A percentile compares a stretch with the other conserved stretches of the same genome.
phyloP scores from a whole-genome alignment of 2,329 filamentous ascomycete genomes.

The Paecilomyces fulvus region DNA sequence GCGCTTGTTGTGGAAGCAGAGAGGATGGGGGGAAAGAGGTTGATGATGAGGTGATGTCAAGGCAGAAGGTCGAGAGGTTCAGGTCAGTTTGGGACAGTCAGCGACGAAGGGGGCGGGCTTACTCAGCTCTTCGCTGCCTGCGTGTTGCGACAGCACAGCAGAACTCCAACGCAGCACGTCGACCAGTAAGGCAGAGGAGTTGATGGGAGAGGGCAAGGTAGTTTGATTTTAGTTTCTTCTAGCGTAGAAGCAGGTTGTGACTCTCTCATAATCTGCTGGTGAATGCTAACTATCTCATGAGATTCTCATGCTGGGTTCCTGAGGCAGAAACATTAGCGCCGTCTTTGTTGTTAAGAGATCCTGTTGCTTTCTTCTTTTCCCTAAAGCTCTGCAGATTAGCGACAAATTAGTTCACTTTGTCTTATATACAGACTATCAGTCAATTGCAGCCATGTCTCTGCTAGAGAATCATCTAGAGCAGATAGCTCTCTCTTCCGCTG shows the following conservation, averaged over 20 bases:
- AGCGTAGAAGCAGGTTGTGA: neutral
- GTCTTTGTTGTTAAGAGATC: neutral
- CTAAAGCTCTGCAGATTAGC: neutral
- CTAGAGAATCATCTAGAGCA: slow-evolving; percentile 66
- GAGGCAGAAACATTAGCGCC: neutral
- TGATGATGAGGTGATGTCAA: slow-evolving; percentile 33
- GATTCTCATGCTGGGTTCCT: neutral
- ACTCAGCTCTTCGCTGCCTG: slow-evolving; percentile 23
- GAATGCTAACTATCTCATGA: too few relatives aligned
- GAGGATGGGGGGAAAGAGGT: slow-evolving; percentile 9
- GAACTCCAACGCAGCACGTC: neutral
- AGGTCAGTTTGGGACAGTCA: slow-evolving; percentile 11
- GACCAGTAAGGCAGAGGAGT: neutral
- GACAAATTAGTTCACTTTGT: neutral
- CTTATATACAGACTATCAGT: neutral
- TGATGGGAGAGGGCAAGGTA: too few relatives aligned
- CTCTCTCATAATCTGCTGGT: neutral
- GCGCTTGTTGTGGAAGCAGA: slow-evolving; percentile 10
- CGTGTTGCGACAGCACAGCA: slow-evolving; percentile 9
- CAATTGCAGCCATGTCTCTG: slow-evolving; percentile 51
- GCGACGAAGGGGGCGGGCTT: slow-evolving; percentile 14
- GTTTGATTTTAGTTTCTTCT: neutral
- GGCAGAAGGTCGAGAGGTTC: slow-evolving; percentile 4
- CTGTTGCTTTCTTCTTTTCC: neutral
- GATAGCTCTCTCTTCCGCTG: slow-evolving; percentile 65